These are phyloP conservation scores for Agrocybe pediades DNA, from an alignment of 768 basidiomycete species.

Conservation along the genomic window DNA sequence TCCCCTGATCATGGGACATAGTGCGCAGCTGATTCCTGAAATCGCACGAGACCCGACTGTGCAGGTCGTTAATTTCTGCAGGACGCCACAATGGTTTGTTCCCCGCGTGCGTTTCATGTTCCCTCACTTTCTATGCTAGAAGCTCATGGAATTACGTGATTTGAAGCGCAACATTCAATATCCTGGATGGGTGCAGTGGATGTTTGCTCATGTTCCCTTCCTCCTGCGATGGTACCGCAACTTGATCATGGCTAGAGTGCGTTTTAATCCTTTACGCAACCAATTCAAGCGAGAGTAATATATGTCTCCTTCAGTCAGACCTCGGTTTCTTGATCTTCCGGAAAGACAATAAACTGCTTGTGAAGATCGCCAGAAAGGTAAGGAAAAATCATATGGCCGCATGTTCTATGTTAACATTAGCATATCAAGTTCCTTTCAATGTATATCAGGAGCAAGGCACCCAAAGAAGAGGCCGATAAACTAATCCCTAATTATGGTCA, in stretches of 20 bases:
- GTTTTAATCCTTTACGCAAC: constrained; percentile 10
- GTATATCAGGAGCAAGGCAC: constrained; percentile 51
- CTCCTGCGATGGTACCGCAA: constrained; percentile 49
- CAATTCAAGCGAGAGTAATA: neutral
- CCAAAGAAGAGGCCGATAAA: constrained; percentile 44
- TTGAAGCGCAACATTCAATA: constrained; percentile 41
- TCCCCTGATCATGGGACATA: constrained; percentile 21
- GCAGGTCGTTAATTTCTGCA: constrained; percentile 57
- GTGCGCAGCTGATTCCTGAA: constrained; percentile 61
- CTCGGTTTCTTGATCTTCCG: constrained; percentile 38
- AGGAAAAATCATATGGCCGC: neutral
- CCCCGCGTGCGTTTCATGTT: constrained; percentile 43
- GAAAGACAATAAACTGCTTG: constrained; percentile 36
- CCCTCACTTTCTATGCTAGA: neutral
- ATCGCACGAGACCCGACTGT: constrained; percentile 52
- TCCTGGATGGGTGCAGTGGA: constrained; percentile 47
- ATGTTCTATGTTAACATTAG: neutral
- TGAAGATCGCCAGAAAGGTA: constrained; percentile 34
- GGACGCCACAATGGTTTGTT: constrained; percentile 61
- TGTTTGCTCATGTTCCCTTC: constrained; percentile 55
- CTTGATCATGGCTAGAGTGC: constrained; percentile 47
- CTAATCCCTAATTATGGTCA: constrained; percentile 56
- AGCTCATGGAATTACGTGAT: neutral
- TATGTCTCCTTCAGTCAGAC: constrained; percentile 33
- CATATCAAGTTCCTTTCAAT: constrained; percentile 36